These are phyloP conservation scores for Globisporangium nagaii DNA, from an alignment of 352 stramenopile genomes.

Conservation along the genomic window DNA sequence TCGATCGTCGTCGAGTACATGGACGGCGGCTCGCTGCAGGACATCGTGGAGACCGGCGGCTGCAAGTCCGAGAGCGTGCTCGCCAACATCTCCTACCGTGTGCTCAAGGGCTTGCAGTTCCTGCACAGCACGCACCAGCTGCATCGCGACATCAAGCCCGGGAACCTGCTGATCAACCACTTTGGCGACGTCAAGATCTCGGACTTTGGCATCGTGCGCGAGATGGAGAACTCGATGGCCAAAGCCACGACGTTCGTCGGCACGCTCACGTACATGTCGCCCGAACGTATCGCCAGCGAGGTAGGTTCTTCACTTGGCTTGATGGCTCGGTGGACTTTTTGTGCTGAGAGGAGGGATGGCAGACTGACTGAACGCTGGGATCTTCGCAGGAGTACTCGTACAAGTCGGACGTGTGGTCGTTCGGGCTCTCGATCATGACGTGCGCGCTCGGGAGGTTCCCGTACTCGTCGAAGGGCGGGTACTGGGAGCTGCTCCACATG, in stretches of 20 bases:
- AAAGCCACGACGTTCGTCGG: conserved; percentile 90
- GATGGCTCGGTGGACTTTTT: too few relatives aligned
- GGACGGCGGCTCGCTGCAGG: conserved; percentile 91
- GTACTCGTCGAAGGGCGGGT: conserved; percentile 80
- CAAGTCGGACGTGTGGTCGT: conserved; percentile 86
- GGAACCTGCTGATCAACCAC: conserved; percentile 93
- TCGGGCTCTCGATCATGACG: conserved; percentile 86
- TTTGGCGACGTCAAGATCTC: conserved; percentile 88
- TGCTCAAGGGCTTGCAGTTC: conserved; percentile 85
- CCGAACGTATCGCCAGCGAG: conserved; percentile 89
- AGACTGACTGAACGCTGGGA: neutral
- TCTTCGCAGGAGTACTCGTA: conserved; percentile 68
- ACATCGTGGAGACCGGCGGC: conserved; percentile 88
- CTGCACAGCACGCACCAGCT: conserved; percentile 88
- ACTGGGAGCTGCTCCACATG: conserved; percentile 89
- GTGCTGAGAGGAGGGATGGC: too few relatives aligned
- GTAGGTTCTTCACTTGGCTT: conserved; percentile 10
- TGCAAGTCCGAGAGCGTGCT: conserved; percentile 86
- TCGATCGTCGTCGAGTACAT: conserved; percentile 96
- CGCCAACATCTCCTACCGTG: conserved; percentile 83
- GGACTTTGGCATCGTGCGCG: conserved; percentile 79
- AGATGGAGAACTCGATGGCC: conserved; percentile 83
- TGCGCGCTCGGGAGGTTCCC: conserved; percentile 87
- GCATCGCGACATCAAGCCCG: conserved; percentile 93
- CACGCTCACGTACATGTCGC: conserved; percentile 92